A percentile compares a stretch with the other conserved stretches of the same genome.
Evolutionary conservation across 345 rosid genomes (phyloP).

Genomic region (Lumnitzera littorea): DNA sequence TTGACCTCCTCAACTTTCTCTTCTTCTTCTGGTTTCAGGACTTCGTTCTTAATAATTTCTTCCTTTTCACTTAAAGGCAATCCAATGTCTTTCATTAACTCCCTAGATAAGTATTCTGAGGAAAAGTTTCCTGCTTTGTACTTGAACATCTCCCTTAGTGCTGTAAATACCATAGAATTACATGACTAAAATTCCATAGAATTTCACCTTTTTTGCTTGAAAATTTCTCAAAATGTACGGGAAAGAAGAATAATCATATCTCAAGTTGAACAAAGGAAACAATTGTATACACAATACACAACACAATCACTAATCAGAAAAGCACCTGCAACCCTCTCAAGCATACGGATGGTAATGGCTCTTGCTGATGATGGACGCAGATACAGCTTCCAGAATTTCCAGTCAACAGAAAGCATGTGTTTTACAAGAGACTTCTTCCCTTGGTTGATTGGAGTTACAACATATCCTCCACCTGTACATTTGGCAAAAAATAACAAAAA

Average conservation of each 20-base stretch:
- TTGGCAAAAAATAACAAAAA: neutral
- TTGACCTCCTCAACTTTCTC: conserved; percentile 11
- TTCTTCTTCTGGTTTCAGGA: conserved; percentile 10
- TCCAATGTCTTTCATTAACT: conserved; percentile 21
- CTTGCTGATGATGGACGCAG: conserved; percentile 54
- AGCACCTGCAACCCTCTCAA: conserved; percentile 78
- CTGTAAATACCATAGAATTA: conserved; percentile 16
- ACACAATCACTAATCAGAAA: neutral
- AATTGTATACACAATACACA: neutral
- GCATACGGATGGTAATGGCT: conserved; percentile 65
- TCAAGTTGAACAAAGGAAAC: neutral
- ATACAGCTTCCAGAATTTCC: conserved; percentile 82
- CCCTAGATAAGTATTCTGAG: conserved; percentile 31
- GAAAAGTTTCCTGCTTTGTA: conserved; percentile 48
- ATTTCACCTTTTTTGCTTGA: neutral
- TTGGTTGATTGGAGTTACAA: conserved; percentile 60
- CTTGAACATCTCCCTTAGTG: conserved; percentile 66
- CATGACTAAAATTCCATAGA: too few species aligned
- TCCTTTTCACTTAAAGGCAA: conserved; percentile 21
- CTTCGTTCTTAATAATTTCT: conserved; percentile 18
- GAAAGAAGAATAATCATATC: neutral
- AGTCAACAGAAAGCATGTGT: conserved; percentile 90
- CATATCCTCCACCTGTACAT: conserved; percentile 86
- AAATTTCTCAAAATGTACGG: neutral
- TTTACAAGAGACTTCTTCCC: conserved; percentile 73